These are phyloP conservation scores for Forsythia viridissima DNA, from an alignment of 257 asterid species.

Conservation along the genomic window DNA sequence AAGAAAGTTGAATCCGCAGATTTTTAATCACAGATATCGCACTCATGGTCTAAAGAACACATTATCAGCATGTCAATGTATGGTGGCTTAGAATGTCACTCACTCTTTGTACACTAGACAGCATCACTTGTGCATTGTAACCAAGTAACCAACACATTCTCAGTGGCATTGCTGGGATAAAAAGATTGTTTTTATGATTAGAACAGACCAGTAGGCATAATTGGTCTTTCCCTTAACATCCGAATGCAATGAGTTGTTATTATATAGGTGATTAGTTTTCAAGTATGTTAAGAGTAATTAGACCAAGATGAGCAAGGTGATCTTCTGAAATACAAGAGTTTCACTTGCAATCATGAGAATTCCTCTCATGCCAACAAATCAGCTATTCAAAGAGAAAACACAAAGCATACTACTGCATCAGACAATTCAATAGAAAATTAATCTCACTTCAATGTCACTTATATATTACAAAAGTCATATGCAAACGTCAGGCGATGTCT, in stretches of 20 bases:
- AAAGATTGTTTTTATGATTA: not conserved
- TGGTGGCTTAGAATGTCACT: not conserved
- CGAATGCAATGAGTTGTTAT: not conserved
- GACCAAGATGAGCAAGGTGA: not conserved
- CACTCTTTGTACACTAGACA: not conserved
- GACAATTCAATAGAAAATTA: not conserved
- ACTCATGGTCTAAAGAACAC: not conserved
- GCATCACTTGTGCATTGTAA: not conserved
- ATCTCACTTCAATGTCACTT: not conserved
- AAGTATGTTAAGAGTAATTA: not conserved
- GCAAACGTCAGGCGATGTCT: not conserved
- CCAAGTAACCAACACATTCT: not conserved
- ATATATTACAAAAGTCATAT: not conserved
- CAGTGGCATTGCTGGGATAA: not conserved
- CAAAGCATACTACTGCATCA: constrained; percentile 7
- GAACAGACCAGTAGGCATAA: not conserved
- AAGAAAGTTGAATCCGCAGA: not conserved
- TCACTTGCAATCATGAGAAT: not conserved
- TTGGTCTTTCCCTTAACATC: constrained; percentile 3
- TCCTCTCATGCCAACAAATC: not conserved
- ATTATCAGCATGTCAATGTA: not conserved
- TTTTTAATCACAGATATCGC: not conserved
- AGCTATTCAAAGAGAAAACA: not conserved
- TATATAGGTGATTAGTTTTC: not conserved
- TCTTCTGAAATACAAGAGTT: not conserved